Conservation (phyloP, 225 moss, liverwort and hornwort genomes). For the Straminergon stramineum region DNA sequence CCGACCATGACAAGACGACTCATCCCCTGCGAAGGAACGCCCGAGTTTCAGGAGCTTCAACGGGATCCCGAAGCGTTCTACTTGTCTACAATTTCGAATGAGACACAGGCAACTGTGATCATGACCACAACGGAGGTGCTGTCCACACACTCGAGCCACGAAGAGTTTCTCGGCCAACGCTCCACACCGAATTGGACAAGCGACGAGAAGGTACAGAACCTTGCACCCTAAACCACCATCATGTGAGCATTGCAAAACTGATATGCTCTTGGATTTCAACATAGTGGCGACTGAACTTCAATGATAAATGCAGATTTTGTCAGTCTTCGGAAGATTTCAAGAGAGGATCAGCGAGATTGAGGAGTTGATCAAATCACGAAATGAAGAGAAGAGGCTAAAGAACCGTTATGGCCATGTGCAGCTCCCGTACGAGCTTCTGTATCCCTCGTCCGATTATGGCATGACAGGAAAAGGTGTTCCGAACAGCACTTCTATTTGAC, state of each 20-base stretch:
- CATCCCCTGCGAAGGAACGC: slow-evolving; percentile 28
- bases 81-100: slow-evolving; percentile 42
- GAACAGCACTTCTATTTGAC: slow-evolving; percentile 67
- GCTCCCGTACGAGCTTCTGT: slow-evolving; percentile 55
- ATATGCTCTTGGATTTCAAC: not conserved
- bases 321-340: slow-evolving; percentile 30
- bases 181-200: slow-evolving; percentile 42
- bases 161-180: slow-evolving; percentile 47
- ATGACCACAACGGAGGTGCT: slow-evolving; percentile 59
- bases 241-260: not conserved
- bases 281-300: not conserved
- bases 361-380: slow-evolving; percentile 41
- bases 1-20: slow-evolving; percentile 53
- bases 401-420: slow-evolving; percentile 55
- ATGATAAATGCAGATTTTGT: slow-evolving; percentile 16
- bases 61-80: slow-evolving; percentile 46
- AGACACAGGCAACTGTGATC: slow-evolving; percentile 59
- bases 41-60: slow-evolving; percentile 30
- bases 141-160: slow-evolving; percentile 55
- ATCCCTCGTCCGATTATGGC: slow-evolving; percentile 54
- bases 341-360: slow-evolving; percentile 41
- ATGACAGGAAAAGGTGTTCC: slow-evolving; percentile 58
- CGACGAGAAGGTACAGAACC: slow-evolving; percentile 10
- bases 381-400: slow-evolving; percentile 33
- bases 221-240: not conserved